Conservation (phyloP, 1,284 basidiomycete species). For the Lentinula novae-zelandiae region DNA sequence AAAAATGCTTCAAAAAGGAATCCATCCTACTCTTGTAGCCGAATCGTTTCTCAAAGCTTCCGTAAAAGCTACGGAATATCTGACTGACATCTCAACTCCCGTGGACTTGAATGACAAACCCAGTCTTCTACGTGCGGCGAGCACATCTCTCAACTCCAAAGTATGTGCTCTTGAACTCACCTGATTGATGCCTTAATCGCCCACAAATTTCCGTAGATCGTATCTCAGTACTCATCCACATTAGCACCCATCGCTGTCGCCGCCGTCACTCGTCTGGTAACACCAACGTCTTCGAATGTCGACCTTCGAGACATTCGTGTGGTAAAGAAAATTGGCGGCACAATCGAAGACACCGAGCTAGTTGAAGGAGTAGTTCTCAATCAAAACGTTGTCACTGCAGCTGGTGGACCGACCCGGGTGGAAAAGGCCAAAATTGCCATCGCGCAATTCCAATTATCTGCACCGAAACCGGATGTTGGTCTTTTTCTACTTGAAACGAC, state of each 20-base stretch:
- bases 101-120: conserved; percentile 90
- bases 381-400: conserved; percentile 89
- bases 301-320: conserved; percentile 96
- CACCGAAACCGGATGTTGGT: conserved; percentile 95
- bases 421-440: conserved; percentile 99
- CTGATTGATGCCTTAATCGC: neutral
- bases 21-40: conserved; percentile 97
- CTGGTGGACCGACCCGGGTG: conserved; percentile 91
- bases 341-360: conserved; percentile 98
- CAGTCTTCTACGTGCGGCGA: conserved; percentile 87
- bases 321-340: conserved; percentile 98
- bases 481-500: neutral
- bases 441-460: conserved; percentile 97
- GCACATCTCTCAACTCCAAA: conserved; percentile 96
- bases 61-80: conserved; percentile 89
- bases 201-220: conserved; percentile 62
- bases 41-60: conserved; percentile 95
- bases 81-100: conserved; percentile 91
- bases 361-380: conserved; percentile 96
- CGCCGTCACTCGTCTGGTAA: conserved; percentile 90
- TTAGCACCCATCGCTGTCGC: conserved; percentile 96
- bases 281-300: conserved; percentile 86
- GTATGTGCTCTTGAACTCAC: conserved; percentile 33
- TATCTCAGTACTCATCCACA: conserved; percentile 98
- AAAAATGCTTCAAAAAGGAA: conserved; percentile 95